phyloP scores from a whole-genome alignment of 805 yeast genomes.

The Hagleromyces aurorensis region DNA sequence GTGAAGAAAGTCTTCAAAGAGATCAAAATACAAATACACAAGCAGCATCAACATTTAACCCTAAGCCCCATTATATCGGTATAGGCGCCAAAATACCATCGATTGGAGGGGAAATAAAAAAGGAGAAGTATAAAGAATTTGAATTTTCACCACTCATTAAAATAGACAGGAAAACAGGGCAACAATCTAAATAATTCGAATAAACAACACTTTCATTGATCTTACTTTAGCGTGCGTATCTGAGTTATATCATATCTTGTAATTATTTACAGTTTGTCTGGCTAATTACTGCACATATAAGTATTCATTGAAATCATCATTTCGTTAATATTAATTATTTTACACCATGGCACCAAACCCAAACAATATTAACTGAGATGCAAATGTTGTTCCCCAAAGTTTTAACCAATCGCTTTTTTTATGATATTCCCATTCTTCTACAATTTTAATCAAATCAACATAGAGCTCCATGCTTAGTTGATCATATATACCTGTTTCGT shows the following conservation, averaged over 20 bases:
- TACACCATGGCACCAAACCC: conserved; percentile 54
- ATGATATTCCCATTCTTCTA: conserved; percentile 43
- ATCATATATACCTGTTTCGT: conserved; percentile 42
- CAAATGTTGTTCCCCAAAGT: conserved; percentile 52
- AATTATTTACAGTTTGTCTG: no score
- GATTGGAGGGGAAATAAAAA: conserved; percentile 2
- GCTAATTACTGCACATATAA: no score
- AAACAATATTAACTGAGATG: conserved; percentile 48
- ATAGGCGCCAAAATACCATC: conserved; percentile 37
- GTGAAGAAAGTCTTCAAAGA: conserved; percentile 25
- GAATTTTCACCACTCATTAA: conserved; percentile 34
- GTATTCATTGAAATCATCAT: no score
- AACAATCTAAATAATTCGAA: conserved; percentile 6
- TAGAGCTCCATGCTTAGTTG: conserved; percentile 47
- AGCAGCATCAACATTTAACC: no score
- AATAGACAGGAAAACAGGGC: conserved; percentile 24
- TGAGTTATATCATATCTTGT: no score
- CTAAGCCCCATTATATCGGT: conserved; percentile 34
- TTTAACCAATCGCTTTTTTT: conserved; percentile 39
- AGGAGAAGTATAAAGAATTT: conserved; percentile 11
- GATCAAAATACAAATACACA: background rate
- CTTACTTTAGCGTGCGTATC: no score
- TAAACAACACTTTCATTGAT: no score
- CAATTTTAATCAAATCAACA: conserved; percentile 47
- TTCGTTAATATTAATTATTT: no score